Evolutionary conservation across 2,329 filamentous ascomycete species (phyloP).

Genomic region (Pseudohalonectria lignicola): DNA sequence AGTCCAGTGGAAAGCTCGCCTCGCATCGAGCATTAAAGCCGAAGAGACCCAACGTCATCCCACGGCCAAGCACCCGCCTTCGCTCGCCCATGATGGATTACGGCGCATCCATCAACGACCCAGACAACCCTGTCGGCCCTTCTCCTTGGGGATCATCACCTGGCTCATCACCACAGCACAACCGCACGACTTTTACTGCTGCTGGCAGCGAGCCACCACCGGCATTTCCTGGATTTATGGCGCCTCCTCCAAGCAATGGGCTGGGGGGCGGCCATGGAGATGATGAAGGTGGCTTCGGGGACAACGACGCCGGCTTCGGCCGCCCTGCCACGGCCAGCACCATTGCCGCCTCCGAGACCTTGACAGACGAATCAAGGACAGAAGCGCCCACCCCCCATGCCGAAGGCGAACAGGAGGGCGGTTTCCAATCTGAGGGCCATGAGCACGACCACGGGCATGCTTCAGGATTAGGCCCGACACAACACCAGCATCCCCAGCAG

Average conservation of each 20-base stretch:
- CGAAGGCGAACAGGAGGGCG: conserved; percentile 7
- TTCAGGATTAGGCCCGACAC: no score
- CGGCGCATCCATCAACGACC: conserved; percentile 41
- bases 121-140: conserved; percentile 37
- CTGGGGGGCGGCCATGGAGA: conserved; percentile 19
- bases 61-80: neutral
- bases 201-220: conserved; percentile 23
- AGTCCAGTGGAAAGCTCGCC: no score
- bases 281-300: conserved; percentile 6
- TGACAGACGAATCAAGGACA: conserved; percentile 21
- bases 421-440: no score
- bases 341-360: conserved; percentile 32
- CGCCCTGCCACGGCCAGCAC: conserved; percentile 17
- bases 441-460: no score
- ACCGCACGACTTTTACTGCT: conserved; percentile 29
- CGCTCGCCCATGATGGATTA: conserved; percentile 39
- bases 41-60: no score
- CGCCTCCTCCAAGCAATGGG: conserved; percentile 30
- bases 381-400: conserved; percentile 7
- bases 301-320: conserved; percentile 21
- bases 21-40: no score
- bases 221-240: conserved; percentile 26
- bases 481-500: no score
- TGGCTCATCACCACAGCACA: conserved; percentile 35
- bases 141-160: conserved; percentile 51